Conservation (phyloP, 2,329 filamentous ascomycete species). For the Helminthosporium solani region DNA sequence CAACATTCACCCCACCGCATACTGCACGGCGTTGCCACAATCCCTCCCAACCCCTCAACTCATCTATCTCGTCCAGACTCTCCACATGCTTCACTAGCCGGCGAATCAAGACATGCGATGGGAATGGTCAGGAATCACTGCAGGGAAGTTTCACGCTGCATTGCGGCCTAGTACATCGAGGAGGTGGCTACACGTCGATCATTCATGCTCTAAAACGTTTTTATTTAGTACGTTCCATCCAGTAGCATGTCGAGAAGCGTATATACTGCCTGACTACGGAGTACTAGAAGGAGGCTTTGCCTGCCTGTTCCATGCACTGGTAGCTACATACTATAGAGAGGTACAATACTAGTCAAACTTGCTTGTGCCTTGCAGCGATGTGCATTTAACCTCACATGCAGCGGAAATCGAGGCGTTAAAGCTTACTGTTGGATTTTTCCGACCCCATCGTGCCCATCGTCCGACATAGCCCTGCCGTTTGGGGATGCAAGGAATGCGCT, state of each 20-base stretch:
- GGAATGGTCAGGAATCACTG: constrained; percentile 5
- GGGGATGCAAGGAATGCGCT: too few relatives aligned
- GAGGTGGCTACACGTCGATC: constrained; percentile 14
- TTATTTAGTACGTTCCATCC: constrained; percentile 11
- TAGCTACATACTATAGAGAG: too few relatives aligned
- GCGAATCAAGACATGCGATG: constrained; percentile 15
- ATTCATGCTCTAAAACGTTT: constrained; percentile 20
- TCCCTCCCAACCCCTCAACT: neutral
- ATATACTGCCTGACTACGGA: neutral
- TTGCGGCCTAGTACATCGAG: constrained; percentile 6
- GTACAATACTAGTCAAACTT: too few relatives aligned
- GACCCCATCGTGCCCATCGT: neutral
- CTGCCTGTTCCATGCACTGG: constrained; percentile 1
- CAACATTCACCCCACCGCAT: too few relatives aligned
- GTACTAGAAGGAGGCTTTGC: neutral
- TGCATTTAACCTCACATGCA: constrained; percentile 9
- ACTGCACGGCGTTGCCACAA: too few relatives aligned
- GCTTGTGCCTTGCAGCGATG: neutral
- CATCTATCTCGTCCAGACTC: neutral
- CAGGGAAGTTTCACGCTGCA: constrained; percentile 4
- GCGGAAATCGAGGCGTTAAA: constrained; percentile 5
- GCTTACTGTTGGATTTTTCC: neutral
- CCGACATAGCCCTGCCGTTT: too few relatives aligned
- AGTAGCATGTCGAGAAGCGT: too few relatives aligned
- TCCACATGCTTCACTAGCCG: constrained; percentile 3